phyloP scores from a whole-genome alignment of 768 basidiomycete species.

The Termitomyces sp. region DNA sequence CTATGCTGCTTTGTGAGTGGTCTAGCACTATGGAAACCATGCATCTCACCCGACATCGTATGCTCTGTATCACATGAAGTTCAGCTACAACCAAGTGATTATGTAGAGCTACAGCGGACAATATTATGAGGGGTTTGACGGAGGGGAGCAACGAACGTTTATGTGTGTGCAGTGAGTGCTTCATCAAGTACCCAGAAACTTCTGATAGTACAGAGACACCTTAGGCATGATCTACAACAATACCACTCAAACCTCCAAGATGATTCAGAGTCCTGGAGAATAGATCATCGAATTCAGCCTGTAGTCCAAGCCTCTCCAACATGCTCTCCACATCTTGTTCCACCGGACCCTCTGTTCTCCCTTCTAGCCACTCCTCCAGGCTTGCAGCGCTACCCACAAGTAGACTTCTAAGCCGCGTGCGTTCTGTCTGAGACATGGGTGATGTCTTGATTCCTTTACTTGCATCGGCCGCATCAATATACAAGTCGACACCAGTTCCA shows the following conservation, averaged over 20 bases:
- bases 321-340: conserved; percentile 31
- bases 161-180: too few species aligned
- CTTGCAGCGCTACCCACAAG: conserved; percentile 52
- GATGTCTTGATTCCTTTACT: conserved; percentile 32
- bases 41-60: neutral
- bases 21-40: neutral
- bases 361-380: conserved; percentile 66
- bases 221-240: neutral
- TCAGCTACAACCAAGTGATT: neutral
- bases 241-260: conserved; percentile 39
- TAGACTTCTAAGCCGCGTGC: conserved; percentile 64
- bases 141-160: neutral
- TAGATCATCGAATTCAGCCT: conserved; percentile 59
- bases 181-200: neutral
- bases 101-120: neutral
- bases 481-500: conserved; percentile 30
- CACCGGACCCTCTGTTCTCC: conserved; percentile 19
- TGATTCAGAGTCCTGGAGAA: conserved; percentile 59
- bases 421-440: conserved; percentile 64
- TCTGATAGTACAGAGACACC: neutral
- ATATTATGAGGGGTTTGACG: neutral
- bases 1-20: neutral
- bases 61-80: neutral
- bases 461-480: conserved; percentile 30
- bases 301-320: conserved; percentile 48